These are phyloP conservation scores for Phalaenopsis hybrid DNA, from an alignment of 116 monocot species.

Conservation along the genomic window DNA sequence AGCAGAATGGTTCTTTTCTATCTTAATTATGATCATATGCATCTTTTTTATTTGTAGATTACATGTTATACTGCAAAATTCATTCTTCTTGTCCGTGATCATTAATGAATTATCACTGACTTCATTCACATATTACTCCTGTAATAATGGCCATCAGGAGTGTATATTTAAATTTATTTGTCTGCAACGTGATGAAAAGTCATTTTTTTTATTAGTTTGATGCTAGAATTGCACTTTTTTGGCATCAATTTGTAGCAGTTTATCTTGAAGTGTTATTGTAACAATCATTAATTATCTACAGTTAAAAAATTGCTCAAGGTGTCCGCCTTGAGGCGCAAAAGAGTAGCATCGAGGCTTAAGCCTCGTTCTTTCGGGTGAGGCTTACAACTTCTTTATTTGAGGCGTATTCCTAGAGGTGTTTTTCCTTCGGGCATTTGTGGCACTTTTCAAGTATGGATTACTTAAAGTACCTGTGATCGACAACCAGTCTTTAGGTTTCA, in stretches of 20 bases:
- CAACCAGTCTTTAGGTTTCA: too few relatives aligned
- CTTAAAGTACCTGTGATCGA: too few relatives aligned
- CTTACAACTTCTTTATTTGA: too few relatives aligned
- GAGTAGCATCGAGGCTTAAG: too few relatives aligned
- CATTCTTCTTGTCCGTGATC: background rate
- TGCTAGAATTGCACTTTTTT: background rate
- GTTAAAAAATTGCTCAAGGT: too few relatives aligned
- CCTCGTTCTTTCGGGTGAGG: too few relatives aligned
- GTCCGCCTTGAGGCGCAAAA: too few relatives aligned
- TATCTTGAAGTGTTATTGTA: background rate
- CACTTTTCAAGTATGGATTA: too few relatives aligned
- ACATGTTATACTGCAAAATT: background rate
- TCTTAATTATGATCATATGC: background rate
- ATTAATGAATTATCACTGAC: background rate
- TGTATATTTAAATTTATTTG: background rate
- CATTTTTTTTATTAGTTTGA: background rate
- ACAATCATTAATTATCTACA: background rate
- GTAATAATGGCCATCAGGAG: background rate
- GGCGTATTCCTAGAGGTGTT: too few relatives aligned
- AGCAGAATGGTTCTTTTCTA: slow-evolving; percentile 6
- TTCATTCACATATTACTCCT: background rate
- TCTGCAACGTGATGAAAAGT: background rate
- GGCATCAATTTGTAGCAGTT: background rate
- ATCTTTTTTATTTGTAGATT: background rate
- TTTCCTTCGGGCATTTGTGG: too few relatives aligned